Evolutionary conservation across 371 early-diverging fungal species (phyloP).

Genomic region (Haplosporangium sp.): DNA sequence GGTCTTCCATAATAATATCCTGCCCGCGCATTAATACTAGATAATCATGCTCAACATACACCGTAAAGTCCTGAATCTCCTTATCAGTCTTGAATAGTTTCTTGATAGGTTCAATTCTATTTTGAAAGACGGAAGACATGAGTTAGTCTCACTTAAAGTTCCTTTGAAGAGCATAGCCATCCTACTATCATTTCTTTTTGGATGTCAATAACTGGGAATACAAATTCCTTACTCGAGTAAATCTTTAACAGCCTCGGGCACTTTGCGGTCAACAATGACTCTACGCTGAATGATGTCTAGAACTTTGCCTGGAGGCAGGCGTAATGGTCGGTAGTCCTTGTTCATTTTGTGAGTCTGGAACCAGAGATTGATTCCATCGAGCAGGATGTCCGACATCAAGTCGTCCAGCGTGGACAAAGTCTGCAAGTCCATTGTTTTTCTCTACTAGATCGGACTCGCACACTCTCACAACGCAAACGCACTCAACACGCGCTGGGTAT

Average conservation of each 20-base stretch:
- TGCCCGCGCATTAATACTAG: background rate
- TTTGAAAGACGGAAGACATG: background rate
- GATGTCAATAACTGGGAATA: background rate
- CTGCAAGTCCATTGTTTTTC: conserved; percentile 58
- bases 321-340: conserved; percentile 51
- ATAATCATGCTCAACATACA: conserved; percentile 23
- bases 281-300: conserved; percentile 66
- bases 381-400: conserved; percentile 73
- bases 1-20: background rate
- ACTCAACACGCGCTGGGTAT: background rate
- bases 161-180: background rate
- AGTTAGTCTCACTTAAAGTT: background rate
- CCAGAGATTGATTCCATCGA: conserved; percentile 75
- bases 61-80: conserved; percentile 33
- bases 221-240: conserved; percentile 55
- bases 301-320: conserved; percentile 35
- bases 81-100: conserved; percentile 23
- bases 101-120: conserved; percentile 31
- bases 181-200: background rate
- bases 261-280: conserved; percentile 58
- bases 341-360: conserved; percentile 76
- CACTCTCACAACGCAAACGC: conserved; percentile 1
- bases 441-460: background rate
- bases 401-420: conserved; percentile 79
- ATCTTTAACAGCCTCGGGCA: conserved; percentile 62